Base-by-base conservation (phyloP, 2,329 filamentous ascomycete species). In the Fusarium keratoplasticum region DNA sequence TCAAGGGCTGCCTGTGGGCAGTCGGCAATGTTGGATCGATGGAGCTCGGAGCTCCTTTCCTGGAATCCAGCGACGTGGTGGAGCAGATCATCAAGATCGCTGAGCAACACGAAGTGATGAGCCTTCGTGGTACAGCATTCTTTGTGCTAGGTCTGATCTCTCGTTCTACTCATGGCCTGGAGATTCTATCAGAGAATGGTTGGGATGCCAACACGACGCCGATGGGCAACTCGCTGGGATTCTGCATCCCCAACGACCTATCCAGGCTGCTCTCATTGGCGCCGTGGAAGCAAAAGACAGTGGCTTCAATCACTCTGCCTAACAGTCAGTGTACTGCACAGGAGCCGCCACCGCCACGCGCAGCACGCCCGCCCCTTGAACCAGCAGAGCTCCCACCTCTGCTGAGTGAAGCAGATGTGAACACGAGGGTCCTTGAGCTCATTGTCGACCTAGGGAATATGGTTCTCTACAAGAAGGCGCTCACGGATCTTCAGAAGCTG, bases 11-110 rank as follows among this genome's bases (percentile, higher is more conserved):
- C 80, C 87, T 99, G 57, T 99, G 96, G 96, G 96, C 96, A 0
- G 95, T 99, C 1, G 96, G 96, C 27, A 99, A 99, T 77, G 96
- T 99, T 40, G 96, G 96, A 0, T 98, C 95, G 0, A 98, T 99
- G 95, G 96, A 98, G 78, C 90, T 98, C 2, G 96, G 96, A 2
- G 96, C 96, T 1, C 95, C 95, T 0, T 99, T 99, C 81, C 87
- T 99, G 5, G 96, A 98, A 82, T 92, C 93, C 65, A 94, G 91
- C 40, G 94, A 98, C 74, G 95, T 98, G 40, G 95, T 98, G 20
- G 90, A 93, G 78, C 90, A 93, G 72, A 96, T 99, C 71, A 91
- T 98, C 55, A 88, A 91, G 72, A 98, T 99, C 80, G 96, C 96
- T 1, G 94, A 98, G 81, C 86, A 87, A 31, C 95, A 96, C 47